Evolutionary conservation across 1,284 basidiomycete species (phyloP).

Genomic region (Naganishia albida): DNA sequence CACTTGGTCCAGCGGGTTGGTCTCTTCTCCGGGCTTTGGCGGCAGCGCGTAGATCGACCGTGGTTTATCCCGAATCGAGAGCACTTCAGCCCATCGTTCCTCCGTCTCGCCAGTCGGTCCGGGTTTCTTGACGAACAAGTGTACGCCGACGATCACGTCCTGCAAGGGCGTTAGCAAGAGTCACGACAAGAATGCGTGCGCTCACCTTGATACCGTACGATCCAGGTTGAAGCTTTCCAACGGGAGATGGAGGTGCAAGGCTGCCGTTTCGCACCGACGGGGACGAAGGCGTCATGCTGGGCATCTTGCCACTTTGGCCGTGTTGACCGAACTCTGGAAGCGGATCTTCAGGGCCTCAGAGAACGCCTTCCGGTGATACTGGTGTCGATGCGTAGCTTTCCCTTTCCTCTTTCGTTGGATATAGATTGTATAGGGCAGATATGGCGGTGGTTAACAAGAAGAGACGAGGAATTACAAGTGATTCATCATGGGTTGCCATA

Average conservation of each 20-base stretch:
- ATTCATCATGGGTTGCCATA: conserved; percentile 1
- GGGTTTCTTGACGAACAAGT: conserved; percentile 83
- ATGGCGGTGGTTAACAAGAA: background rate
- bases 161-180: conserved; percentile 45
- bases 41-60: conserved; percentile 60
- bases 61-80: conserved; percentile 85
- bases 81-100: conserved; percentile 87
- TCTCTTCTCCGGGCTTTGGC: conserved; percentile 59
- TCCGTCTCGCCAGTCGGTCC: conserved; percentile 71
- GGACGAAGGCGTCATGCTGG: conserved; percentile 16
- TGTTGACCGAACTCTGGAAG: background rate
- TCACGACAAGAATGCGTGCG: no score
- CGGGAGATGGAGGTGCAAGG: conserved; percentile 1
- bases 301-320: conserved; percentile 5
- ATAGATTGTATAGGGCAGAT: background rate
- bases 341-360: background rate
- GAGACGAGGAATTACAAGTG: background rate
- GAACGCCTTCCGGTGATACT: background rate
- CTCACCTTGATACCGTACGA: conserved; percentile 26
- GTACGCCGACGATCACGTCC: conserved; percentile 87
- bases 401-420: background rate
- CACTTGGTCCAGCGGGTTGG: conserved; percentile 63
- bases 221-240: conserved; percentile 19
- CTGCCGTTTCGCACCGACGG: conserved; percentile 18
- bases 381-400: background rate